Conservation (phyloP, 352 stramenopile genomes). For the Albugo laibachii region DNA sequence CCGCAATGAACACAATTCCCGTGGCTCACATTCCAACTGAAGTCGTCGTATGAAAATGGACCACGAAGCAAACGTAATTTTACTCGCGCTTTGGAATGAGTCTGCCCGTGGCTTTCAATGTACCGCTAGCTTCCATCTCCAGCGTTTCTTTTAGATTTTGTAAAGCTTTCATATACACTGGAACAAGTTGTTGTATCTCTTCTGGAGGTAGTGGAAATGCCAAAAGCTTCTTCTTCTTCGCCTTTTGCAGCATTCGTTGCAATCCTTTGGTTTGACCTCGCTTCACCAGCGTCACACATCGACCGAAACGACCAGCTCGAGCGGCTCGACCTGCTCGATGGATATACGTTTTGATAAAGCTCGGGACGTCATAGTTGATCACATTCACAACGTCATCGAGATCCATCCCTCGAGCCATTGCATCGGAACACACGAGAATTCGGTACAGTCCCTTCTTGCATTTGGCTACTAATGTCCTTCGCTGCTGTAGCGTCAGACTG, state of each 20-base stretch:
- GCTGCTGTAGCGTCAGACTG: conserved; percentile 60
- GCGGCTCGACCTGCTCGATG: conserved; percentile 70
- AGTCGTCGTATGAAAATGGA: too few relatives aligned
- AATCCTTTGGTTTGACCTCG: conserved; percentile 64
- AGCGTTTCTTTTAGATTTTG: conserved; percentile 60
- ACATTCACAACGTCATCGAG: conserved; percentile 83
- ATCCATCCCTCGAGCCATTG: conserved; percentile 87
- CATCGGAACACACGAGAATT: conserved; percentile 83
- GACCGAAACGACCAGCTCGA: conserved; percentile 52
- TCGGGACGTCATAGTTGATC: conserved; percentile 89
- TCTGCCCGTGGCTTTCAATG: neutral
- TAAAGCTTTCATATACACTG: conserved; percentile 44
- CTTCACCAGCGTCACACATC: conserved; percentile 64
- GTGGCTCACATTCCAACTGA: too few relatives aligned
- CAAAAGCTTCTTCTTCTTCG: conserved; percentile 51
- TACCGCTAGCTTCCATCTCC: conserved; percentile 44
- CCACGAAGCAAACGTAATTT: too few relatives aligned
- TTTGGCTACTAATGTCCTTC: conserved; percentile 47
- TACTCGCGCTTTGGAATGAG: neutral
- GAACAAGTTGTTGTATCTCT: conserved; percentile 66
- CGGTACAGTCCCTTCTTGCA: conserved; percentile 44
- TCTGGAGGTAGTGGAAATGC: conserved; percentile 35
- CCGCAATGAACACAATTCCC: conserved; percentile 67
- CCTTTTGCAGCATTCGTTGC: conserved; percentile 69
- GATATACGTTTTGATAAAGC: conserved; percentile 84